phyloP scores from a whole-genome alignment of 1,284 basidiomycete species.

The Vanrija pseudolonga region DNA sequence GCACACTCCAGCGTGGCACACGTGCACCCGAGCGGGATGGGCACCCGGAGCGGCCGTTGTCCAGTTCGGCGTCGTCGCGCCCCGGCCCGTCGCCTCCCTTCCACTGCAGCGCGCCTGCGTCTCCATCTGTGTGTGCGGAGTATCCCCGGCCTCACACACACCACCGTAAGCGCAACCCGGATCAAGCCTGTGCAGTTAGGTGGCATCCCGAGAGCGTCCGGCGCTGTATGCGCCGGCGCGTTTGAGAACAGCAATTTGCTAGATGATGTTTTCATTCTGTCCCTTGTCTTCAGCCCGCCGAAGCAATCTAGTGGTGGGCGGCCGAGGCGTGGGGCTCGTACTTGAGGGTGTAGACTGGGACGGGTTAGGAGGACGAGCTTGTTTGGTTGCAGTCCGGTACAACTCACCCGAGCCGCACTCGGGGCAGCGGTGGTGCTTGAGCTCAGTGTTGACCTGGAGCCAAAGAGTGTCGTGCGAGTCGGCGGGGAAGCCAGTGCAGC shows the following conservation, averaged over 20 bases:
- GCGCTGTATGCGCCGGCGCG: no score
- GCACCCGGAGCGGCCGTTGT: not conserved
- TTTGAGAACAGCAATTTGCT: not conserved
- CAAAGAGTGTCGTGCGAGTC: constrained; percentile 89
- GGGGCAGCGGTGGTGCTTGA: constrained; percentile 66
- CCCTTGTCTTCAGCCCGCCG: constrained; percentile 9
- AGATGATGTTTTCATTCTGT: constrained; percentile 19
- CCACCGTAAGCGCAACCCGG: no score
- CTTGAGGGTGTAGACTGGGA: constrained; percentile 45
- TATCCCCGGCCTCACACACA: no score
- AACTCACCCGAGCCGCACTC: constrained; percentile 67
- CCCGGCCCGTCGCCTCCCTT: not conserved
- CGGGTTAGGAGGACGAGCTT: constrained; percentile 8
- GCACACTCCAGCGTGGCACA: no score
- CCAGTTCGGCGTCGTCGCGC: not conserved
- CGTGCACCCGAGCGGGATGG: not conserved
- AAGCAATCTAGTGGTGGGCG: constrained; percentile 28
- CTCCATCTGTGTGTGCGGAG: not conserved
- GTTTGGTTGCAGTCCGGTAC: no score
- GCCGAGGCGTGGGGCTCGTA: constrained; percentile 36
- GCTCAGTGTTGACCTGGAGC: constrained; percentile 66
- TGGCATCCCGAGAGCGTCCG: no score
- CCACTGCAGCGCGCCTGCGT: not conserved
- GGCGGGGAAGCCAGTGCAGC: constrained; percentile 85
- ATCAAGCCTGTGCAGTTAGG: no score